These are phyloP conservation scores for Talaromyces wortmannii DNA, from an alignment of 495 filamentous ascomycete genomes.

Conservation along the genomic window DNA sequence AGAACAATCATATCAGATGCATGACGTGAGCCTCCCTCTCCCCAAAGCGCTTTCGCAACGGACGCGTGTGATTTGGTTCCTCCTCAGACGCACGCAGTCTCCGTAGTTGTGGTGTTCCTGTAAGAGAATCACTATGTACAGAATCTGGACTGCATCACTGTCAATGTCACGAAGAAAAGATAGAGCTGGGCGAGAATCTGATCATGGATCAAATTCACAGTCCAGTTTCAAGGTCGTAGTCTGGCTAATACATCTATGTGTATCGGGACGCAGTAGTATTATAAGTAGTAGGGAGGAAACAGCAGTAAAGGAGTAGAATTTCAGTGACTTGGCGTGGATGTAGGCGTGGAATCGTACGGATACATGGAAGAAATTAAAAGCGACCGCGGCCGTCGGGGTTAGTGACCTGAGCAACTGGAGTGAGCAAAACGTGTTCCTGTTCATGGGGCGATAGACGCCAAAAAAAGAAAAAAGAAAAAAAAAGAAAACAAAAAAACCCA, in stretches of 20 bases:
- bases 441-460: neutral
- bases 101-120: neutral
- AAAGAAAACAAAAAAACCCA: constrained; percentile 31
- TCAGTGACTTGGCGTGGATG: neutral
- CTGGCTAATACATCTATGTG: no score
- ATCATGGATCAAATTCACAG: neutral
- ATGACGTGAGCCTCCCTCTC: neutral
- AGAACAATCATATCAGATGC: neutral
- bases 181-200: neutral
- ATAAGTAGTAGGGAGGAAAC: no score
- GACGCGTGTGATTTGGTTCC: neutral
- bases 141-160: neutral
- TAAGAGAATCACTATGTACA: neutral
- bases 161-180: neutral
- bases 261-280: no score
- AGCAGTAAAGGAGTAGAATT: neutral
- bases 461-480: no score
- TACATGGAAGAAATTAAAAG: neutral
- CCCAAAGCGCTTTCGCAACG: neutral
- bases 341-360: neutral
- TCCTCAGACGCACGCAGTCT: neutral
- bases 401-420: constrained; percentile 28
- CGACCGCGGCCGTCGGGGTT: constrained; percentile 33
- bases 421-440: neutral
- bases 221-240: neutral